Conservation (phyloP, 2,329 filamentous ascomycete genomes). For the Stagonosporopsis rhizophila region DNA sequence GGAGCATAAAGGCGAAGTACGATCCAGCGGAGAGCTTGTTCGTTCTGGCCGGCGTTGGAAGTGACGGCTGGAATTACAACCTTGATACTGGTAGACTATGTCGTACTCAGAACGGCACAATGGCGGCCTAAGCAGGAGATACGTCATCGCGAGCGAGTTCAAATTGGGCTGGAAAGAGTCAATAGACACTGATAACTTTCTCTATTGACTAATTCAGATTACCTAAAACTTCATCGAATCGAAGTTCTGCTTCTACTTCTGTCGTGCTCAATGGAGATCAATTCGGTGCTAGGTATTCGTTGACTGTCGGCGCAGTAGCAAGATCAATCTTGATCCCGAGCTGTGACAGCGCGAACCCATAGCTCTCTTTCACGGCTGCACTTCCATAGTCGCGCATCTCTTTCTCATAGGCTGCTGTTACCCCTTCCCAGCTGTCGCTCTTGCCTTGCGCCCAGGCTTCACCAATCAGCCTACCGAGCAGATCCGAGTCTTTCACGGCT, state of each 20-base stretch:
- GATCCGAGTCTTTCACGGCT: constrained; percentile 52
- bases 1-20: constrained; percentile 19
- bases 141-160: too few relatives aligned
- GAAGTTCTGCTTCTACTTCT: neutral
- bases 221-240: neutral
- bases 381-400: constrained; percentile 48
- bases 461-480: constrained; percentile 50
- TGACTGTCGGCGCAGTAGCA: constrained; percentile 21
- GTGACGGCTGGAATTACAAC: constrained; percentile 32
- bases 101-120: neutral
- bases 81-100: constrained; percentile 31
- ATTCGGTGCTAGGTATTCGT: constrained; percentile 30
- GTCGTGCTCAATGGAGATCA: neutral
- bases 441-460: constrained; percentile 34
- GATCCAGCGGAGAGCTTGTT: constrained; percentile 28
- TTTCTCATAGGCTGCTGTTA: constrained; percentile 49
- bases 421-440: constrained; percentile 35
- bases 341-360: constrained; percentile 42
- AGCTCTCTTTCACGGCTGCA: constrained; percentile 60
- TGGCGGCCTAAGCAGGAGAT: neutral
- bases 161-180: too few relatives aligned
- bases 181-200: neutral
- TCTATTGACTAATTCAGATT: neutral
- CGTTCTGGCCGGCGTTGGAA: constrained; percentile 31
- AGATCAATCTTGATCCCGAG: constrained; percentile 32